Conservation (phyloP, 768 basidiomycete species). For the Candolleomyces efflorescens region DNA sequence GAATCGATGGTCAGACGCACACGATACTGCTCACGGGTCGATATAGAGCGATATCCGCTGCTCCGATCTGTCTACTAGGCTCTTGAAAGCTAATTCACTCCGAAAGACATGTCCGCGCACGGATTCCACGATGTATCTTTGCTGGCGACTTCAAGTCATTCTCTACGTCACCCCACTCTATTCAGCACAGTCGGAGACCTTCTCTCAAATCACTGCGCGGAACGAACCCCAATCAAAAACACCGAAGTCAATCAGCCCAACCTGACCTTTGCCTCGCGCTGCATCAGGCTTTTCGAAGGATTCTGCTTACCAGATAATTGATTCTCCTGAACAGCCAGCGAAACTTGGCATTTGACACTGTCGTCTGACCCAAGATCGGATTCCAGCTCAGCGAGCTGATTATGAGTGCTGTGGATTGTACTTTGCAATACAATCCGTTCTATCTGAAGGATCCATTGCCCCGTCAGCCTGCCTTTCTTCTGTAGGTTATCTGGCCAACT, state of each 20-base stretch:
- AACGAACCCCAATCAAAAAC: neutral
- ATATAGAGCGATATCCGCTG: too few relatives aligned
- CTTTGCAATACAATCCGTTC: neutral
- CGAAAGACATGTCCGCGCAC: too few relatives aligned
- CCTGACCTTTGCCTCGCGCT: slow-evolving; percentile 6
- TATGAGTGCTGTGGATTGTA: neutral
- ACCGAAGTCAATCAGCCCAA: slow-evolving; percentile 1
- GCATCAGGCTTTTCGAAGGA: neutral
- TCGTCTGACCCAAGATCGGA: neutral
- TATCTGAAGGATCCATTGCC: neutral
- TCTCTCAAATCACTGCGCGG: slow-evolving; percentile 1
- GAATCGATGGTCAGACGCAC: too few relatives aligned
- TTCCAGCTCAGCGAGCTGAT: neutral
- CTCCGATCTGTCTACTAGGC: too few relatives aligned
- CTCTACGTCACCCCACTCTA: too few relatives aligned
- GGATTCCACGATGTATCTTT: too few relatives aligned
- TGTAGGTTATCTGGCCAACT: neutral
- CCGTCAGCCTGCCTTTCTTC: too few relatives aligned
- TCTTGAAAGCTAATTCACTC: too few relatives aligned
- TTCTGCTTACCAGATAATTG: neutral
- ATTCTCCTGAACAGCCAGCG: neutral
- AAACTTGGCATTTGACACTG: neutral
- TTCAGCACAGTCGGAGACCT: neutral
- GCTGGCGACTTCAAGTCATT: too few relatives aligned
- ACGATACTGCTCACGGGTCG: too few relatives aligned